phyloP scores from a whole-genome alignment of 768 basidiomycete species.

The Tricholoma hemisulphureum region DNA sequence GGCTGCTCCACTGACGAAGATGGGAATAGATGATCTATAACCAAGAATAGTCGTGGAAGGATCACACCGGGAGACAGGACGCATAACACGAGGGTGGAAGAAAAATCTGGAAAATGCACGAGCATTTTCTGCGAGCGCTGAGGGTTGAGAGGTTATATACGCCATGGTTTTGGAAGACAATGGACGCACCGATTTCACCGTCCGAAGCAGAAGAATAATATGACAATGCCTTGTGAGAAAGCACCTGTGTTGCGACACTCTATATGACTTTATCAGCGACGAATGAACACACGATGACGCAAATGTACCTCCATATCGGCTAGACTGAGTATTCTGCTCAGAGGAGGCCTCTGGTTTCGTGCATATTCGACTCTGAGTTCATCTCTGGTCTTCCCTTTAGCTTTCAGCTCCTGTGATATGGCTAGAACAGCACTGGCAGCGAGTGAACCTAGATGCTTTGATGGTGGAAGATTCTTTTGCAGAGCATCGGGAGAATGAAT shows the following conservation, averaged over 20 bases:
- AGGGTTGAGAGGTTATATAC: slow-evolving; percentile 15
- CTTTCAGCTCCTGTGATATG: slow-evolving; percentile 36
- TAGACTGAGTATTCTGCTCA: slow-evolving; percentile 69
- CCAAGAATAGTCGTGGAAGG: slow-evolving; percentile 76
- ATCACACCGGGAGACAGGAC: slow-evolving; percentile 58
- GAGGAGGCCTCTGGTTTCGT: slow-evolving; percentile 57
- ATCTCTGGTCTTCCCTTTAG: slow-evolving; percentile 59
- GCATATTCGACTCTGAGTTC: slow-evolving; percentile 67
- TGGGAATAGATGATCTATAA: slow-evolving; percentile 66
- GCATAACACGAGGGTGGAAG: slow-evolving; percentile 83
- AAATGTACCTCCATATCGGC: slow-evolving; percentile 74
- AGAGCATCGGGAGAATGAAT: slow-evolving; percentile 87
- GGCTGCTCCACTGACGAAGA: slow-evolving; percentile 83
- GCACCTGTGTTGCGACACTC: slow-evolving; percentile 68
- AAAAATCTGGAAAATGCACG: slow-evolving; percentile 83
- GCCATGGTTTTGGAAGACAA: slow-evolving; percentile 1
- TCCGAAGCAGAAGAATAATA: slow-evolving; percentile 89
- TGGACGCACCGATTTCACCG: slow-evolving; percentile 71
- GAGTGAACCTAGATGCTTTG: slow-evolving; percentile 73
- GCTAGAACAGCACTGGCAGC: slow-evolving; percentile 42
- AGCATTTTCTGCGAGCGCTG: slow-evolving; percentile 68
- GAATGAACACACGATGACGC: slow-evolving; percentile 1
- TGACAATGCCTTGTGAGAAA: slow-evolving; percentile 73
- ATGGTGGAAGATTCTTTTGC: slow-evolving; percentile 62
- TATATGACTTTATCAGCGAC: slow-evolving; percentile 24